A percentile compares a stretch with the other conserved stretches of the same genome.
These are phyloP conservation scores for Neopestalotiopsis sp. DNA, from an alignment of 2,329 filamentous ascomycete genomes.

Conservation along the genomic window DNA sequence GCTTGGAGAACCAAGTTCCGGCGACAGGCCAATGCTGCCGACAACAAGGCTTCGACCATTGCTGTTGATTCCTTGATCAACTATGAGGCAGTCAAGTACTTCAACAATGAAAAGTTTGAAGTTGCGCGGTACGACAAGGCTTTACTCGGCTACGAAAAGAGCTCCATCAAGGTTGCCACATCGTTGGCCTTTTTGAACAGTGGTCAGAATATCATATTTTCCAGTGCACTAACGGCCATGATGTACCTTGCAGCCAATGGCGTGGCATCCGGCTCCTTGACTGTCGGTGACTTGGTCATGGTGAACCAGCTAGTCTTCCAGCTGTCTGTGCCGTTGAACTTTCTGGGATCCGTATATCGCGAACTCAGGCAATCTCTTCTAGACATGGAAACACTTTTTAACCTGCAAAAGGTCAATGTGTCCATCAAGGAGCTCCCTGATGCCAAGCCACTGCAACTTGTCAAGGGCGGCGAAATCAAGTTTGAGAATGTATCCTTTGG, in stretches of 20 bases:
- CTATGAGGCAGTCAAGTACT: conserved; percentile 99
- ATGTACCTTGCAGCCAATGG: conserved; percentile 97
- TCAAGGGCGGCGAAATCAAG: conserved; percentile 82
- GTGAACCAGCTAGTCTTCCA: conserved; percentile 99
- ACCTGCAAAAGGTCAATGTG: conserved; percentile 94
- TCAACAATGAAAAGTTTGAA: conserved; percentile 98
- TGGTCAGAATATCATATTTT: conserved; percentile 97
- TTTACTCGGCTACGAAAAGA: conserved; percentile 84
- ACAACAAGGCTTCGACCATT: conserved; percentile 93
- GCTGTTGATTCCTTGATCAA: conserved; percentile 98
- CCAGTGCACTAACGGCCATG: conserved; percentile 90
- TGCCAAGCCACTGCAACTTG: conserved; percentile 74
- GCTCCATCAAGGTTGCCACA: conserved; percentile 95
- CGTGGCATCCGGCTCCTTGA: conserved; percentile 79
- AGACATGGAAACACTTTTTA: conserved; percentile 99
- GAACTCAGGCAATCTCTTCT: conserved; percentile 92
- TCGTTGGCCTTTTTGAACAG: conserved; percentile 92
- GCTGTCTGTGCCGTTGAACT: conserved; percentile 94
- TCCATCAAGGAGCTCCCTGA: conserved; percentile 78
- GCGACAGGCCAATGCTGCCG: conserved; percentile 91
- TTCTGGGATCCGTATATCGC: conserved; percentile 95
- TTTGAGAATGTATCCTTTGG: conserved; percentile 97
- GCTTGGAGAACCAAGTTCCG: conserved; percentile 97
- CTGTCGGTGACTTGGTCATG: conserved; percentile 96
- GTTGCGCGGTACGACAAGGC: conserved; percentile 89